Evolutionary conservation across 1,139 yeast genomes (phyloP).

Genomic region (Taiozyma sp.): DNA sequence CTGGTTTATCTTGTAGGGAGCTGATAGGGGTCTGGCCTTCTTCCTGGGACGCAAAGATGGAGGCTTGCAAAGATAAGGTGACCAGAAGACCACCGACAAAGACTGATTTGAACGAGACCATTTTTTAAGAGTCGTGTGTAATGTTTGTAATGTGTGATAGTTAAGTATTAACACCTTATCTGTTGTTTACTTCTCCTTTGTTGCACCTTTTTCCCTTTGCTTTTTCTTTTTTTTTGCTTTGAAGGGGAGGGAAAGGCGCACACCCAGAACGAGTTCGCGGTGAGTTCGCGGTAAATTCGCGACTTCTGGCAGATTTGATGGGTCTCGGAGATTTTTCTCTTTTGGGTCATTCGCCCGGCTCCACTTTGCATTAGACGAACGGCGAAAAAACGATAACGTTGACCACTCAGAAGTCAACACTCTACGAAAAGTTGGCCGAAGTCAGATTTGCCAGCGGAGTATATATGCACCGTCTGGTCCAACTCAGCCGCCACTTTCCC

Average conservation of each 20-base stretch:
- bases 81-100: conserved; percentile 6
- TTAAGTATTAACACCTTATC: not conserved
- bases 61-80: conserved; percentile 10
- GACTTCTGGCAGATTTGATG: not conserved
- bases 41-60: conserved; percentile 12
- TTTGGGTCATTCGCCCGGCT: not conserved
- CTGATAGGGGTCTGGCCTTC: conserved; percentile 15
- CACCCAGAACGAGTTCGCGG: not conserved
- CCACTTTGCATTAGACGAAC: not conserved
- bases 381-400: not conserved
- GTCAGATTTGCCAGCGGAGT: not conserved
- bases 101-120: conserved; percentile 15
- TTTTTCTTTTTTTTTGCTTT: not conserved
- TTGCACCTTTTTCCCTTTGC: not conserved
- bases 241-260: not conserved
- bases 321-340: not conserved
- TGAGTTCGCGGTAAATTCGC: not conserved
- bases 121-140: not conserved
- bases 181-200: not conserved
- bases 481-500: conserved; percentile 6
- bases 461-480: conserved; percentile 7
- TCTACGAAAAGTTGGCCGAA: not conserved
- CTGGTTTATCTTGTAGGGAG: conserved; percentile 49
- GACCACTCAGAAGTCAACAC: not conserved
- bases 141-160: not conserved